Evolutionary conservation across 1,139 yeast genomes (phyloP).

Genomic region (Yamadazyma diospyri): DNA sequence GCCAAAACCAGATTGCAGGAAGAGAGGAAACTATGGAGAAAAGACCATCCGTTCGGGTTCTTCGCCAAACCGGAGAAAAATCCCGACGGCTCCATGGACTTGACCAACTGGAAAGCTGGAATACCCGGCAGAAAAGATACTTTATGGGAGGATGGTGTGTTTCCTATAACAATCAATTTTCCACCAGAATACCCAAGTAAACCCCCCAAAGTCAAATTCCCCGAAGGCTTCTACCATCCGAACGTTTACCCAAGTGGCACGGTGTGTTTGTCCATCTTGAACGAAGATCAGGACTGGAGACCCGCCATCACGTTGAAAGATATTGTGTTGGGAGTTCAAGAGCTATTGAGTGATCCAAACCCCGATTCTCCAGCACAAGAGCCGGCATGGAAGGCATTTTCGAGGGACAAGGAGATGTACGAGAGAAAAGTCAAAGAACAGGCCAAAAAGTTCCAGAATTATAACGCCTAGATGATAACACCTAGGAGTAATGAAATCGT

Average conservation of each 20-base stretch:
- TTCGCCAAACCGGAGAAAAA: constrained; percentile 83
- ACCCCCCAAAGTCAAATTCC: constrained; percentile 91
- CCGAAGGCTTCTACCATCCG: constrained; percentile 90
- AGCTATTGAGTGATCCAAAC: constrained; percentile 83
- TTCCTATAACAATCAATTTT: constrained; percentile 78
- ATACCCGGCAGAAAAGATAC: constrained; percentile 91
- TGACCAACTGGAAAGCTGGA: constrained; percentile 90
- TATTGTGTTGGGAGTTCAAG: constrained; percentile 88
- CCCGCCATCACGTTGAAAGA: constrained; percentile 94
- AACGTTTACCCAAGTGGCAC: constrained; percentile 97
- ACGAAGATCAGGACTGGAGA: constrained; percentile 97
- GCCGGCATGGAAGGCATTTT: constrained; percentile 88
- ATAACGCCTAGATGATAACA: constrained; percentile 4
- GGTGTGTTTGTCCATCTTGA: constrained; percentile 84
- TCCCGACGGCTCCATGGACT: constrained; percentile 76
- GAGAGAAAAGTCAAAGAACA: constrained; percentile 79
- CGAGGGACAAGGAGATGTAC: constrained; percentile 63
- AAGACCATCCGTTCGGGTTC: constrained; percentile 97
- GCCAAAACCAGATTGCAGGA: constrained; percentile 81
- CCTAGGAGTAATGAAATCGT: too few species aligned
- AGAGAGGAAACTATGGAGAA: constrained; percentile 95
- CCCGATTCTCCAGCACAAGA: constrained; percentile 97
- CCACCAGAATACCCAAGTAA: constrained; percentile 94
- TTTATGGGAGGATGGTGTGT: constrained; percentile 83
- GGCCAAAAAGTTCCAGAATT: constrained; percentile 60